phyloP scores from a whole-genome alignment of 2,329 filamentous ascomycete species.

The Tolypocladium guangdongense region DNA sequence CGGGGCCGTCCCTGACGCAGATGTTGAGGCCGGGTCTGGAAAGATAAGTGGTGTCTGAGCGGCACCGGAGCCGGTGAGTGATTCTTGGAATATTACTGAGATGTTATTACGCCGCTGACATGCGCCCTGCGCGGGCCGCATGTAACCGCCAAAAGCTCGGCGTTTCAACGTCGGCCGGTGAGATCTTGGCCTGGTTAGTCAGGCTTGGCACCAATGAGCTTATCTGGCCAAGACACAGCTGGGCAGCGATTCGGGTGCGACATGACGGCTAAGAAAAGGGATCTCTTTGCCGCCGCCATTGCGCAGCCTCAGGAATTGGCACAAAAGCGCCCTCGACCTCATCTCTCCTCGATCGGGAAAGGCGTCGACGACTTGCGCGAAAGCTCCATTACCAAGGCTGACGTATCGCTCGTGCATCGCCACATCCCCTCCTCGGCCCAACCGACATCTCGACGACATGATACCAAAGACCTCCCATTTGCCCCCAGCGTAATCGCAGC shows the following conservation, averaged over 20 bases:
- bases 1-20: neutral
- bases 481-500: slow-evolving; percentile 12
- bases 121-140: slow-evolving; percentile 1
- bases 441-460: slow-evolving; percentile 12
- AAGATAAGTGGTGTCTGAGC: neutral
- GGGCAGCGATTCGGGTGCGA: neutral
- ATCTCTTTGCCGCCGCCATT: neutral
- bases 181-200: neutral
- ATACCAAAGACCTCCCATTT: slow-evolving; percentile 10
- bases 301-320: neutral
- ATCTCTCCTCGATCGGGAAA: neutral
- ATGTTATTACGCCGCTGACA: neutral
- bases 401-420: neutral
- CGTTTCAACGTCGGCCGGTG: no score
- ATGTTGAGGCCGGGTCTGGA: neutral
- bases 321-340: neutral
- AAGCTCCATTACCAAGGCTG: neutral
- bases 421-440: neutral
- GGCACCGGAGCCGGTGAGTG: slow-evolving; percentile 4
- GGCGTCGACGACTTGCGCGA: neutral
- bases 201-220: neutral
- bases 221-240: neutral
- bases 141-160: neutral
- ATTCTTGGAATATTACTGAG: neutral
- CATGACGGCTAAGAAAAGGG: neutral